Base-by-base conservation (phyloP, 176 grass and related monocot genomes). In the Miscanthus lutarioriparius region DNA sequence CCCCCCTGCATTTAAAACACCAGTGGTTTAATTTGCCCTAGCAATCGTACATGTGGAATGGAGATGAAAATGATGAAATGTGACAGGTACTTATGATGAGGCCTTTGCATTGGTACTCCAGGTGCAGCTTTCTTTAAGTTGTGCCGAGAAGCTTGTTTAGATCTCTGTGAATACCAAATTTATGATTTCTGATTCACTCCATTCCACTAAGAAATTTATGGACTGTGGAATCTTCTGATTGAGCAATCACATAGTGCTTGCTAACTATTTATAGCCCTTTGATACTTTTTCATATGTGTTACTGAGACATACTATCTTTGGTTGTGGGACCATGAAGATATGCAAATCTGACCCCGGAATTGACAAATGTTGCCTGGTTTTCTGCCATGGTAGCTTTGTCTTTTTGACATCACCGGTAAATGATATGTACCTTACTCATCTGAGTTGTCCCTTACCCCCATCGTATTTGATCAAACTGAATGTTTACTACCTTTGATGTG, bases 391-490 rank as follows among this genome's bases (percentile, higher is more conserved):
- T 89, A 91, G 83, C 91, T 83, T 63, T 56, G 83, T 89, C 83
- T 89, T 82, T 47, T 27, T 81, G 47, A 80, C 86, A 30, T 79
- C 84, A 61, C 23, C 33, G 30, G 87, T 84, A 90, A 84, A 68
- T 96, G 82, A 96, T 91, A 23, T 83, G 44, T 80, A 80, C 73
- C 91, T 96, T 96, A 87, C 91, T 96, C 89, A 93, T 96, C 94
- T 93, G 91, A 93, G 72, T 84, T 93, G 84, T 78, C 91, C 84
- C 78, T 85, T 79, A 66, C 14, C 4, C 25, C 20, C 28, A 20
- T 51, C 14, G 7, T 64, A 22, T 70, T 26, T 70, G 20, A 54
- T 81, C 14, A 58, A 49, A 54, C 68, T 64, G 49, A 62, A 49
- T 77, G 27, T 48, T 75, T 37, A 62, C 8, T 70, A 58, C 35